A percentile compares a stretch with the other conserved stretches of the same genome.
Evolutionary conservation across 1,139 yeast species (phyloP).

Genomic region (Pichia sp.): DNA sequence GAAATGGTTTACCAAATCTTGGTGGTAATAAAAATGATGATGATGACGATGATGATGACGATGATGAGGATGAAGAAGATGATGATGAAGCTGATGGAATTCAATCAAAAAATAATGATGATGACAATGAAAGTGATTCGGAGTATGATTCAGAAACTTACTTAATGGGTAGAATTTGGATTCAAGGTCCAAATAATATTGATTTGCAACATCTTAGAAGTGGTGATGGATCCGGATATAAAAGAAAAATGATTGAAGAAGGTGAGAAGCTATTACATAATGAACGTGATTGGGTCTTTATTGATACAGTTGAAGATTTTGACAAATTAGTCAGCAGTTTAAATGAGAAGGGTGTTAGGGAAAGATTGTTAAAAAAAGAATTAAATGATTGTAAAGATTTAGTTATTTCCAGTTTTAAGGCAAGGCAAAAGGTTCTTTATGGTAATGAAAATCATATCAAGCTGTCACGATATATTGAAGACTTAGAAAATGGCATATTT

Average conservation of each 20-base stretch:
- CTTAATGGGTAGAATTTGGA: constrained; percentile 84
- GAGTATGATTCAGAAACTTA: constrained; percentile 47
- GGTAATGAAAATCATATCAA: constrained; percentile 38
- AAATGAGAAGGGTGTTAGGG: constrained; percentile 72
- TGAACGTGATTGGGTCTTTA: constrained; percentile 60
- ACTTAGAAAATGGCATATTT: constrained; percentile 34
- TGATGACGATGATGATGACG: constrained; percentile 35
- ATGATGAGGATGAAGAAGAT: constrained; percentile 30
- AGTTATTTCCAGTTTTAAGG: constrained; percentile 49
- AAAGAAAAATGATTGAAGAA: constrained; percentile 67
- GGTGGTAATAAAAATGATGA: constrained; percentile 41
- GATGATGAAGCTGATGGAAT: constrained; percentile 34
- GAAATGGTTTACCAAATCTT: constrained; percentile 67
- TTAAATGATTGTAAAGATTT: constrained; percentile 47
- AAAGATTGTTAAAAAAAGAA: constrained; percentile 60
- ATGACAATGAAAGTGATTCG: constrained; percentile 26
- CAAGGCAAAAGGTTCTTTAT: constrained; percentile 50
- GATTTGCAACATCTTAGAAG: constrained; percentile 37
- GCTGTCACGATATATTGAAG: constrained; percentile 28
- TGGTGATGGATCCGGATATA: constrained; percentile 26
- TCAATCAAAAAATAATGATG: background rate
- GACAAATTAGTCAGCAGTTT: constrained; percentile 58
- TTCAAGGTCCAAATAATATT: constrained; percentile 80
- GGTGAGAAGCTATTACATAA: constrained; percentile 46
- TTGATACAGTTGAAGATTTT: constrained; percentile 56